Conservation (phyloP, 2,329 filamentous ascomycete species). For the Nannizzia gypsea region DNA sequence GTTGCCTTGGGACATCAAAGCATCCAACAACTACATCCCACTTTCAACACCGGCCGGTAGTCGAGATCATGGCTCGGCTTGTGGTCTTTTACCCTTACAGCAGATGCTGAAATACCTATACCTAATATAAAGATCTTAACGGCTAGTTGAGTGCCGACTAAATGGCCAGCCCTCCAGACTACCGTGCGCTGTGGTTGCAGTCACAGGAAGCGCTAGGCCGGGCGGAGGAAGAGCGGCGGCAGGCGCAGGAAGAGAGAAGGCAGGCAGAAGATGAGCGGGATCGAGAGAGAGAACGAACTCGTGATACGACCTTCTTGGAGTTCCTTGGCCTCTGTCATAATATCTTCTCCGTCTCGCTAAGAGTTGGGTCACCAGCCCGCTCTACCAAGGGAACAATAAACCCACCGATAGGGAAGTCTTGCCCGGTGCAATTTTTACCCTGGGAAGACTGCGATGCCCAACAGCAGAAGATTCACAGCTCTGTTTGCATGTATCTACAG, state of each 20-base stretch:
- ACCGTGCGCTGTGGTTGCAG: conserved; percentile 15
- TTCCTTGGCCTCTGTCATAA: conserved; percentile 17
- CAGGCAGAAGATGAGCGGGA: conserved; percentile 7
- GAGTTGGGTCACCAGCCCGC: conserved; percentile 16
- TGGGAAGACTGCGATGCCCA: conserved; percentile 17
- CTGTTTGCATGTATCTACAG: conserved; percentile 15
- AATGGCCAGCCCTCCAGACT: conserved; percentile 9
- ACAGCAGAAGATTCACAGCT: conserved; percentile 16
- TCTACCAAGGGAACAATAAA: conserved; percentile 20
- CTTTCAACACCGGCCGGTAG: too few species aligned
- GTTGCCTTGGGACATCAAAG: too few species aligned
- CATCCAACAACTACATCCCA: too few species aligned
- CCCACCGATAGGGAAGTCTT: conserved; percentile 18
- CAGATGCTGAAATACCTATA: too few species aligned
- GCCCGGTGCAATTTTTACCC: conserved; percentile 15
- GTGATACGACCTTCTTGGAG: conserved; percentile 14
- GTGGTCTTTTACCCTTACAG: too few species aligned
- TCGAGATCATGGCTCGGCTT: too few species aligned
- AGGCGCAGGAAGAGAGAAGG: conserved; percentile 7
- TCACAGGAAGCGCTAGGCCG: conserved; percentile 9
- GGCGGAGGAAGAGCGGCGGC: conserved; percentile 10
- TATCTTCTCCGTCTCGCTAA: conserved; percentile 16
- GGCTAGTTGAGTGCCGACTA: not conserved
- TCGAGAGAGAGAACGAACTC: conserved; percentile 7
- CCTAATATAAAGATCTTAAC: too few species aligned